Percentiles rank a stretch among this genome's conserved stretches.
Conservation (phyloP, 352 stramenopile species). For the Paralagenidium karlingii region DNA sequence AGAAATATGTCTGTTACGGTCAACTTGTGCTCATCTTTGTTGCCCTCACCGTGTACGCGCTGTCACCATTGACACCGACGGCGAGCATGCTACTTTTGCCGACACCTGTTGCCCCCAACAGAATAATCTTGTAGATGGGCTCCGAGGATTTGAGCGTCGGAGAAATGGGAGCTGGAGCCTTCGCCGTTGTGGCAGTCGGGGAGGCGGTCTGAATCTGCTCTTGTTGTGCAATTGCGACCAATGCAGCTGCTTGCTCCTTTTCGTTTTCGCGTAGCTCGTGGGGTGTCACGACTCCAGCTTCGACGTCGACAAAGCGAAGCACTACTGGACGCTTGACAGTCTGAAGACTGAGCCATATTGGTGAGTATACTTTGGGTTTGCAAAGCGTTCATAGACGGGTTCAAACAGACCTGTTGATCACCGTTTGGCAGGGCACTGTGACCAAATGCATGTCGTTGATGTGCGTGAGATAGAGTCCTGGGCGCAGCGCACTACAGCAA, state of each 20-base stretch:
- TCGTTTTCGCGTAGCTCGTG: slow-evolving; percentile 63
- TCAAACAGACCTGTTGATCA: slow-evolving; percentile 33
- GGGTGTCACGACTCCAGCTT: slow-evolving; percentile 59
- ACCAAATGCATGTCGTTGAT: slow-evolving; percentile 64
- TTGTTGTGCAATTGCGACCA: no score
- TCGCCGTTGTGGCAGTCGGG: background rate
- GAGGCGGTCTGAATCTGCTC: no score
- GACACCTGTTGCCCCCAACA: slow-evolving; percentile 62
- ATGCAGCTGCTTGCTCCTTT: no score
- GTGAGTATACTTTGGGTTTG: background rate
- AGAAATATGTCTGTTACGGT: background rate
- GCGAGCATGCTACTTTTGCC: slow-evolving; percentile 69
- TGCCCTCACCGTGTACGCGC: slow-evolving; percentile 20
- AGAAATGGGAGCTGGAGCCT: background rate
- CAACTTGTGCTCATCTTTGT: background rate
- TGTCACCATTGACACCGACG: slow-evolving; percentile 42
- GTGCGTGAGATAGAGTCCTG: slow-evolving; percentile 69
- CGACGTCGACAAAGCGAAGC: slow-evolving; percentile 61
- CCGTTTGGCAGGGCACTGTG: slow-evolving; percentile 41
- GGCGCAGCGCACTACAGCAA: slow-evolving; percentile 31
- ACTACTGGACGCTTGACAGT: slow-evolving; percentile 35
- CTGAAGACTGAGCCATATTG: slow-evolving; percentile 21
- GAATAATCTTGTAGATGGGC: slow-evolving; percentile 62
- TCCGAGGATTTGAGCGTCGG: background rate
- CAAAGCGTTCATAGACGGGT: background rate